Conservation (phyloP, 2,329 filamentous ascomycete species). For the Botrytis fabae region DNA sequence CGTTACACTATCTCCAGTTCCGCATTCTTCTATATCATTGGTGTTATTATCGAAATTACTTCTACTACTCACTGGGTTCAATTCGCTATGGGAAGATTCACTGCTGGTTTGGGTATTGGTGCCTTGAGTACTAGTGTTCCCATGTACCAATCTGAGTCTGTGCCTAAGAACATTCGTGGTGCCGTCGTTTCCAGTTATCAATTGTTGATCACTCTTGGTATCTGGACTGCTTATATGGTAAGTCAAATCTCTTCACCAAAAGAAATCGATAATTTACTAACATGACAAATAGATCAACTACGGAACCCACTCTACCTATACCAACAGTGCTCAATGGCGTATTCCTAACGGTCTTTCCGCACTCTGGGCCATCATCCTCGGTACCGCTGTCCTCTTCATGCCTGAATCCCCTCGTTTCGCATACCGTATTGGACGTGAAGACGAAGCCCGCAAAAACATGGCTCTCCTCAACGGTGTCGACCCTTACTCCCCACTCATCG, state of each 20-base stretch:
- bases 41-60: constrained; percentile 64
- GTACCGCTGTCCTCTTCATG: constrained; percentile 52
- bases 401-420: constrained; percentile 57
- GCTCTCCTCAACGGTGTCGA: constrained; percentile 47
- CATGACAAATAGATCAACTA: constrained; percentile 53
- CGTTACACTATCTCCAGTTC: constrained; percentile 62
- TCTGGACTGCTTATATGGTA: constrained; percentile 58
- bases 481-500: constrained; percentile 45
- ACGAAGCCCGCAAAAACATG: constrained; percentile 52
- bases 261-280: constrained; percentile 38
- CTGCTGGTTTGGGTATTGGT: constrained; percentile 67
- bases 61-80: constrained; percentile 60
- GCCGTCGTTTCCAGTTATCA: constrained; percentile 65
- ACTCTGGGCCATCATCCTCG: constrained; percentile 55
- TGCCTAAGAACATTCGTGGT: constrained; percentile 63
- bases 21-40: constrained; percentile 59
- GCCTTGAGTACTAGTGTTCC: constrained; percentile 63
- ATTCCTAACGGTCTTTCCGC: constrained; percentile 60
- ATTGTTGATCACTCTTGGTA: constrained; percentile 68
- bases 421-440: constrained; percentile 49
- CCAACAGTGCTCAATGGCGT: constrained; percentile 57
- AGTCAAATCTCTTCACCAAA: constrained; percentile 18
- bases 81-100: constrained; percentile 62
- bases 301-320: constrained; percentile 52
- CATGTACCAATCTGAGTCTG: constrained; percentile 69